These are phyloP conservation scores for Leccinum pachyderme DNA, from an alignment of 1,284 basidiomycete species.

Conservation along the genomic window DNA sequence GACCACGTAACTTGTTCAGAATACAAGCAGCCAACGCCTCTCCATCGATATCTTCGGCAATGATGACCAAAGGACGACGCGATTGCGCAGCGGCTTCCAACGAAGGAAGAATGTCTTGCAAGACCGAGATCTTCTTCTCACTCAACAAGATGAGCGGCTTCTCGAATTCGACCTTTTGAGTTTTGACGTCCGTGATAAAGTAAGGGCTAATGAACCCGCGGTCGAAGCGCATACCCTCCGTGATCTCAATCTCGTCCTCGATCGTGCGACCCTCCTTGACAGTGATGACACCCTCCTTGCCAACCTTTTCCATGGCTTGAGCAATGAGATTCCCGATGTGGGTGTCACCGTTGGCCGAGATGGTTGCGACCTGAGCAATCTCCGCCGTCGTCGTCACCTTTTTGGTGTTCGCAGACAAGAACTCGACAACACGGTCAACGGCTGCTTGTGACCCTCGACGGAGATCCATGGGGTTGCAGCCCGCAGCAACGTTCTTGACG, in stretches of 20 bases:
- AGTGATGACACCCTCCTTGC: constrained; percentile 99
- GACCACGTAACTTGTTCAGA: constrained; percentile 97
- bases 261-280: constrained; percentile 98
- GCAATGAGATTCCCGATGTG: constrained; percentile 96
- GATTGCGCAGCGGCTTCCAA: constrained; percentile 91
- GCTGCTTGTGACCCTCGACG: constrained; percentile 95
- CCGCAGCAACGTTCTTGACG: constrained; percentile 98
- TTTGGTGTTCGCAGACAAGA: constrained; percentile 87
- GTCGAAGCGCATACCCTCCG: constrained; percentile 99
- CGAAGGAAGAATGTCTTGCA: constrained; percentile 94
- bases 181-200: constrained; percentile 98
- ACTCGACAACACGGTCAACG: constrained; percentile 93
- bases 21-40: constrained; percentile 98
- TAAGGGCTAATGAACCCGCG: constrained; percentile 98
- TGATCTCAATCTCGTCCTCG: constrained; percentile 98
- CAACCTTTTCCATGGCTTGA: constrained; percentile 99
- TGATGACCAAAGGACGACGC: constrained; percentile 91
- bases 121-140: constrained; percentile 96
- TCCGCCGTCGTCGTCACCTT: constrained; percentile 96
- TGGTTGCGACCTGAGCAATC: constrained; percentile 98
- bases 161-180: constrained; percentile 96
- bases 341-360: constrained; percentile 95
- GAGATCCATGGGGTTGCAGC: constrained; percentile 99
- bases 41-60: constrained; percentile 97
- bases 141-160: constrained; percentile 92